Evolutionary conservation across 2,329 filamentous ascomycete species (phyloP).

Genomic region (Fusarium falciforme): DNA sequence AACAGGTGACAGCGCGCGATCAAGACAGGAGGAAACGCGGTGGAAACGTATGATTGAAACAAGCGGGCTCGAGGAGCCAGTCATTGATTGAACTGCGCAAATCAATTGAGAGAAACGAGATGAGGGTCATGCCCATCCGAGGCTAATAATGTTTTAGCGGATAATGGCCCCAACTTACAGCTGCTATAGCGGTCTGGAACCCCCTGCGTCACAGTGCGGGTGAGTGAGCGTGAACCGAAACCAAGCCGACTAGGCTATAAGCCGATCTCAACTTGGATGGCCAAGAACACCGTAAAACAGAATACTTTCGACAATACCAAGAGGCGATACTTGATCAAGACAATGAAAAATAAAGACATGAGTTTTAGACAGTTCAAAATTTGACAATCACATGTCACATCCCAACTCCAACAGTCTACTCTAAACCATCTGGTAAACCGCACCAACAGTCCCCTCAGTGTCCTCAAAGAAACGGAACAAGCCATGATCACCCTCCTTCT

Average conservation of each 20-base stretch:
- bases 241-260: neutral
- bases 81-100: neutral
- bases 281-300: neutral
- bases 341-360: neutral
- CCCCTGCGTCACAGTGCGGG: neutral
- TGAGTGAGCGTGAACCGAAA: neutral
- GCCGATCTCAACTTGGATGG: neutral
- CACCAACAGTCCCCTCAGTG: slow-evolving; percentile 47
- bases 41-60: neutral
- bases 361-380: neutral
- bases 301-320: neutral
- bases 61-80: neutral
- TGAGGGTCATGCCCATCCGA: neutral
- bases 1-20: neutral
- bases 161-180: neutral
- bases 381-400: neutral
- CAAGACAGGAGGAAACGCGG: neutral
- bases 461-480: slow-evolving; percentile 48
- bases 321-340: neutral
- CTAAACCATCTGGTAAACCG: slow-evolving; percentile 45
- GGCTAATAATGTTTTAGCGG: neutral
- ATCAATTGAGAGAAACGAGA: neutral
- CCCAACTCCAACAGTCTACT: neutral
- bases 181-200: neutral
- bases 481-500: slow-evolving; percentile 43